Base-by-base conservation (phyloP, 2,329 filamentous ascomycete genomes). In the Aspergillus arachidicola region DNA sequence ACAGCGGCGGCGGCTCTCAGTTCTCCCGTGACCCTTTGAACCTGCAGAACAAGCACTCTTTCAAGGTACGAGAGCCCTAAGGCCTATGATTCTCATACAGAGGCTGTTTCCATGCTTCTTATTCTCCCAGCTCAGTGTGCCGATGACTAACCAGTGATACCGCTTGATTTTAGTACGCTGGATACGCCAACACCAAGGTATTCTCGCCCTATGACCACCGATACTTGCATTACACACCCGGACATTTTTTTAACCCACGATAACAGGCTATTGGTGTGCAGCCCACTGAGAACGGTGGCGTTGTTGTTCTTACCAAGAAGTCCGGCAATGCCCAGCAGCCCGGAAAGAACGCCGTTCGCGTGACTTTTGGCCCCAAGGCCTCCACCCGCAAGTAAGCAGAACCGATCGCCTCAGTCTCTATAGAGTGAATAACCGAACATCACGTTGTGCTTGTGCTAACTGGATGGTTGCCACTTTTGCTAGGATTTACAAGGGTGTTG, bases 21-120 rank as follows among this genome's bases (percentile, higher is more conserved):
- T 93, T 99, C 87, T 98, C 94, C 74, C 91, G 91, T 75, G 94
- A 98, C 80, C 92, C 94, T 76, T 84, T 97, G 73, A 99, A 98
- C 89, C 83, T 98, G 82, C 86, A 84, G 81, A 98, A 97, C 90
- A 85, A 90, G 83, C 91, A 96, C 86, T 89, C 87, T 75, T 91
- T 92, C 85, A 98, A 96, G 90, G 92, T 95, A 72, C 41, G 70
- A 59, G 36, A 26, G 19, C 43, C 45, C 19, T 30, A 51, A 16
- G 19, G 21, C 28, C 30, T 34, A 16, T 41, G 53, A 32, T 66
- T 70, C 66, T 68, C 55, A 46, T 50, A 41, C 38, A 41, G 14
- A 41, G 38, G 38, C 16, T 50, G 23, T 30, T 28, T 30, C 30
- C 45, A n/a, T 34, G 2, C 34, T 32, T 10, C 26, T 32, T 19